phyloP scores from a whole-genome alignment of 1,284 basidiomycete species.

The Cutaneotrichosporon sp. region DNA sequence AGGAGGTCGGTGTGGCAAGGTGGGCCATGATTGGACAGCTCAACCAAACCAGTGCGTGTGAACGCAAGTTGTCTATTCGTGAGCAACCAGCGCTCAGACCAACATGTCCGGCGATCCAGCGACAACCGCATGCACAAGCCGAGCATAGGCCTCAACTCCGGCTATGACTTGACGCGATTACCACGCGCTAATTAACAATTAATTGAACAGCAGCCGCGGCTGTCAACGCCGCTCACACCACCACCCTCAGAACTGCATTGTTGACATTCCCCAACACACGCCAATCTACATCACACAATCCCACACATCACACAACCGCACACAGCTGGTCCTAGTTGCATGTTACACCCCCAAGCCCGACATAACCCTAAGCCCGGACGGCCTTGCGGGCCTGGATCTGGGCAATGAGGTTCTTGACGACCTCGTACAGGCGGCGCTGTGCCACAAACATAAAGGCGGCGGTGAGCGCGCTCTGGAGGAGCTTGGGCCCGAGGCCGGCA shows the following conservation, averaged over 20 bases:
- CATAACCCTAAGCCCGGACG: neutral
- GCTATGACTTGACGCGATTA: neutral
- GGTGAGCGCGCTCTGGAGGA: constrained; percentile 83
- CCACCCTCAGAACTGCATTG: neutral
- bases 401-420: constrained; percentile 46
- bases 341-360: neutral
- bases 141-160: neutral
- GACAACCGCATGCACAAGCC: neutral
- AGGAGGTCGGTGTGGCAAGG: neutral
- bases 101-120: neutral
- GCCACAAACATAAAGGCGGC: constrained; percentile 85
- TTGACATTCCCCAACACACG: neutral
- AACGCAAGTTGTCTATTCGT: too few species aligned
- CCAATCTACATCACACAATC: neutral
- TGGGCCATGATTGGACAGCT: too few species aligned
- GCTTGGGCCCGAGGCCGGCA: constrained; percentile 78
- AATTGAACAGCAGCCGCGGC: neutral
- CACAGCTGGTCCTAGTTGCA: constrained; percentile 6
- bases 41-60: too few species aligned
- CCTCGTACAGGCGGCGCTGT: constrained; percentile 63
- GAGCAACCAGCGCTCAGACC: neutral
- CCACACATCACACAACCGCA: neutral
- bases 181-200: too few species aligned
- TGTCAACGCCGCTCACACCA: neutral
- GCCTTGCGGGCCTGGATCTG: constrained; percentile 22